Evolutionary conservation across 768 basidiomycete species (phyloP), one percentile per base, ranked within the genome.

Genomic region (Gymnopilus junonius): DNA sequence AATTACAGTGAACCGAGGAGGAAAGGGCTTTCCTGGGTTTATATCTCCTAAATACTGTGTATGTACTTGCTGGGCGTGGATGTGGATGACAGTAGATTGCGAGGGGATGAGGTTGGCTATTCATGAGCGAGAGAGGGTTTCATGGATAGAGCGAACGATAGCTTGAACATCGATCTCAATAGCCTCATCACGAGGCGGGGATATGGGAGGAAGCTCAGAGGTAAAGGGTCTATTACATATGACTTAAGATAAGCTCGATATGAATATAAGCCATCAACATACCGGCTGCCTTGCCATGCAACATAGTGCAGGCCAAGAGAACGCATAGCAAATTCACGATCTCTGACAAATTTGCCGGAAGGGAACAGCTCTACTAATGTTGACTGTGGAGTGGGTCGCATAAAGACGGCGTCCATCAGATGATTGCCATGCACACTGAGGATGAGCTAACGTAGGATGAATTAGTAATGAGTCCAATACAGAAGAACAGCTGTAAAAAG

Each of bases 311-410:
- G 77, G 10, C 84, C 83, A 23, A 88, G 69, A 8, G 85, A 81
- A 29, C 76, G 76, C n/a, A 80, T 79, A 20, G 88, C 82, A 53
- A 86, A 75, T 68, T 89, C 85, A 61, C 83, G 82, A 67, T 92
- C 89, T 51, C 82, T 83, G 25, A 82, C 79, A 73, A 91, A 93
- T 20, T 82, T 82, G n/a, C 83, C 84, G 2, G 82, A 77, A 20
- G 87, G 89, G 76, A 91, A 93, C 69, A 94, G 81, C 75, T 95
- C 93, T 77, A 94, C 85, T 35, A 94, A 79, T 3, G 88, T 87
- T 21, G 90, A 81, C 25, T 83, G 78, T 15, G 80, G 68, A 25
- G 85, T 83, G 4, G 83, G 84, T 61, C 83, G 85, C 85, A 94
- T 87, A 77, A 88, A 93, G 15, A 90, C 74, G 58, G 85, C 74